phyloP scores from a whole-genome alignment of 2,329 filamentous ascomycete genomes.

The Diaporthe amygdali region DNA sequence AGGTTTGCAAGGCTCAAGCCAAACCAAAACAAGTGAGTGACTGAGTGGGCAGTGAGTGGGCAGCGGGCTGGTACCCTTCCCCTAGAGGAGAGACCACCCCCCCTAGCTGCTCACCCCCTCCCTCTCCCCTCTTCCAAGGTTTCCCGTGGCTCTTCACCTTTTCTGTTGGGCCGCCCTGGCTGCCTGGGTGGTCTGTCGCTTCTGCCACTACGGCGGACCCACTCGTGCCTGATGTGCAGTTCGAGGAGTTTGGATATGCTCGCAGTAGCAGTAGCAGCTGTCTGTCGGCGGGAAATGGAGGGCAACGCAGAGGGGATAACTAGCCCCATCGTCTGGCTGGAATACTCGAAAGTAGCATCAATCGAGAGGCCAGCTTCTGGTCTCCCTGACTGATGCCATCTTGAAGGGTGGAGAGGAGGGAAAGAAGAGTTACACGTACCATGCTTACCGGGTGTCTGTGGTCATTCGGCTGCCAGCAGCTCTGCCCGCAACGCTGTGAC shows the following conservation, averaged over 20 bases:
- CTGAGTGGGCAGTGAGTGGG: too few species aligned
- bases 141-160: background rate
- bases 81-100: background rate
- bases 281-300: background rate
- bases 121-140: too few species aligned
- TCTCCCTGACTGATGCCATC: background rate
- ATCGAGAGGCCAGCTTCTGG: background rate
- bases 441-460: conserved; percentile 7
- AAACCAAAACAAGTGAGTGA: too few species aligned
- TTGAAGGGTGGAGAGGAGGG: background rate
- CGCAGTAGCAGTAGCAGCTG: background rate
- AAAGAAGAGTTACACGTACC: conserved; percentile 8
- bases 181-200: conserved; percentile 8
- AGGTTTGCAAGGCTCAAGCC: background rate
- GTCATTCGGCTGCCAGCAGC: conserved; percentile 14
- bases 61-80: background rate
- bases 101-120: background rate
- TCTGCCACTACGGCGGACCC: conserved; percentile 9
- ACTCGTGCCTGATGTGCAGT: conserved; percentile 20
- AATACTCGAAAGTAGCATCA: background rate
- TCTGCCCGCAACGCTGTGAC: background rate
- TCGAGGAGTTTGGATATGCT: background rate
- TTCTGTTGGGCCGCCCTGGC: conserved; percentile 1
- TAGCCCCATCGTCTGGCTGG: background rate
- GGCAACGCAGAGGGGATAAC: background rate